phyloP scores from a whole-genome alignment of 495 filamentous ascomycete species.

The Neurospora sp. region DNA sequence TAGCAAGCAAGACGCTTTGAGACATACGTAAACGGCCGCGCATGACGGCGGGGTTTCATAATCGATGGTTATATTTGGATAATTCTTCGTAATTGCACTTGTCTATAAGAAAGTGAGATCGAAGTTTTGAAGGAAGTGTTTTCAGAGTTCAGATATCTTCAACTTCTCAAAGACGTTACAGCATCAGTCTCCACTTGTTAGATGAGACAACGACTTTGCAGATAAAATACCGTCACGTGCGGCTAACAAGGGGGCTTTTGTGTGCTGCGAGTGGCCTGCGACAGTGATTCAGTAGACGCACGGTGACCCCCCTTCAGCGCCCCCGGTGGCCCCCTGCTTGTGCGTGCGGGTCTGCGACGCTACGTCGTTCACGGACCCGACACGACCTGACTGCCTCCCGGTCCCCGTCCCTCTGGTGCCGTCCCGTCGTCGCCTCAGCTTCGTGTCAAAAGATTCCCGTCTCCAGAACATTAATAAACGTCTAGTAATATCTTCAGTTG shows the following conservation, averaged over 20 bases:
- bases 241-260: not conserved
- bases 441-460: not conserved
- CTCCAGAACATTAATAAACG: not conserved
- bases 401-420: not conserved
- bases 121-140: not conserved
- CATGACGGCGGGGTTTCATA: not conserved
- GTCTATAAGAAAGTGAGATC: not conserved
- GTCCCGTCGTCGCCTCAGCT: not conserved
- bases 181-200: not conserved
- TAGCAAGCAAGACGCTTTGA: not conserved
- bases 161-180: not conserved
- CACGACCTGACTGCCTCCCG: not conserved
- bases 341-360: not conserved
- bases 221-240: not conserved
- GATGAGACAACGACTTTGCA: not conserved
- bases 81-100: not conserved
- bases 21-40: not conserved
- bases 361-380: not conserved
- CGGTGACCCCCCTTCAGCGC: not conserved
- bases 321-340: not conserved
- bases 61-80: not conserved
- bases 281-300: not conserved
- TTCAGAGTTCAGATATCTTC: not conserved
- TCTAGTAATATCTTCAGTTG: not conserved
- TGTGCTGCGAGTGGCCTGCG: not conserved